phyloP scores from a whole-genome alignment of 441 rosid species.

The Geranium incanum region DNA sequence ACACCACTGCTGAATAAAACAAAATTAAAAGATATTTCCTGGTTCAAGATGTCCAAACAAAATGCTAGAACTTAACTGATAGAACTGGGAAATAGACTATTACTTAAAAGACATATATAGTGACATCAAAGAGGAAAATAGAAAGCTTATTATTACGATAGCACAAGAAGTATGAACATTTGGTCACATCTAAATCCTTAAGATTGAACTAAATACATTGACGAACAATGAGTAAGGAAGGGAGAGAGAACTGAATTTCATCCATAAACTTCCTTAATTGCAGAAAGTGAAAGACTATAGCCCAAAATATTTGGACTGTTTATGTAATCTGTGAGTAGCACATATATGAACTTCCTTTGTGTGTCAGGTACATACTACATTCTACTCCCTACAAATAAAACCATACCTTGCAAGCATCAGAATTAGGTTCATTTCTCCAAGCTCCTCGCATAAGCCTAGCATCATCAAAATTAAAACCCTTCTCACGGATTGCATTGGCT shows the following conservation, averaged over 20 bases:
- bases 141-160: no score
- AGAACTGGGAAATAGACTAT: background rate
- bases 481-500: slow-evolving; percentile 50
- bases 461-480: slow-evolving; percentile 98
- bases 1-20: slow-evolving; percentile 4
- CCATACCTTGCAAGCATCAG: slow-evolving; percentile 68
- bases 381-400: slow-evolving; percentile 16
- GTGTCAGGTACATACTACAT: background rate
- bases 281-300: background rate
- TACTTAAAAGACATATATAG: no score
- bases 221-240: background rate
- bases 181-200: no score
- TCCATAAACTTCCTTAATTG: background rate
- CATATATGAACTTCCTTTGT: background rate
- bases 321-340: background rate
- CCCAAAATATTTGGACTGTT: background rate
- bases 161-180: no score
- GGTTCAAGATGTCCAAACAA: background rate
- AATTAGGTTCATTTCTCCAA: slow-evolving; percentile 73
- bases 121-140: no score
- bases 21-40: background rate
- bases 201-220: background rate
- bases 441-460: slow-evolving; percentile 74
- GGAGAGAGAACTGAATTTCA: background rate
- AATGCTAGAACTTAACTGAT: background rate